phyloP scores from a whole-genome alignment of 768 basidiomycete genomes.

The Mycena latifolia region DNA sequence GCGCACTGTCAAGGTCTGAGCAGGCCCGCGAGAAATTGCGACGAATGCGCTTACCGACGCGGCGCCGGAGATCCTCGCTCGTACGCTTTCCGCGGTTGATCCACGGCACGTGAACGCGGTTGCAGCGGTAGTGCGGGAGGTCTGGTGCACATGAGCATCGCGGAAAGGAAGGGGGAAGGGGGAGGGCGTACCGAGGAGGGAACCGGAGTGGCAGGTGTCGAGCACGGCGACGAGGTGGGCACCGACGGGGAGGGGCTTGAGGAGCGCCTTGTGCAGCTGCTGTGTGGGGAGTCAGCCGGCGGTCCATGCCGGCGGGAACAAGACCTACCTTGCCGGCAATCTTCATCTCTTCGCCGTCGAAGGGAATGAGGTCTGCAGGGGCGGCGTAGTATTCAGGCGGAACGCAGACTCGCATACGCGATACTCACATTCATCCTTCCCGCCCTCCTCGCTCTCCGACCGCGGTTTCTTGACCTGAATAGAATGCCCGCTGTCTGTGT shows the following conservation, averaged over 20 bases:
- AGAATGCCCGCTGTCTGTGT: constrained; percentile 34
- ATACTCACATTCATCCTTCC: constrained; percentile 32
- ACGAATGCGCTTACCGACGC: constrained; percentile 9
- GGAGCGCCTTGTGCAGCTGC: constrained; percentile 24
- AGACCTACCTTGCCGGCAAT: constrained; percentile 25
- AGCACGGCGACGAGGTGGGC: too few relatives aligned
- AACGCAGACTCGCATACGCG: not conserved
- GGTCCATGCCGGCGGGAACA: too few relatives aligned
- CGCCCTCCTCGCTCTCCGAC: constrained; percentile 30
- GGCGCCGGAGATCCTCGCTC: constrained; percentile 6
- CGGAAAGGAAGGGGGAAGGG: not conserved
- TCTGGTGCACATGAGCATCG: constrained; percentile 3
- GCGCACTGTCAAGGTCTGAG: not conserved
- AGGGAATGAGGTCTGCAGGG: constrained; percentile 18
- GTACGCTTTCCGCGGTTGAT: constrained; percentile 9
- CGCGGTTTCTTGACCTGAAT: constrained; percentile 10
- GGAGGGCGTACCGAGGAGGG: too few relatives aligned
- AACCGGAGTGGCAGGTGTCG: too few relatives aligned
- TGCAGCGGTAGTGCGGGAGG: constrained; percentile 32
- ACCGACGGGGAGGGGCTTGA: constrained; percentile 29
- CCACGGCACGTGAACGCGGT: too few relatives aligned
- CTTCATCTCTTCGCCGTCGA: constrained; percentile 17
- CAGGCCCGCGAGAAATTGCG: too few relatives aligned
- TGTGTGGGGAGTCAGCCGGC: not conserved
- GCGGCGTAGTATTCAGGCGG: not conserved